A percentile compares a stretch with the other conserved stretches of the same genome.
These are phyloP conservation scores for Mortierella hygrophila DNA, from an alignment of 192 early-diverging fungal species.

Conservation along the genomic window DNA sequence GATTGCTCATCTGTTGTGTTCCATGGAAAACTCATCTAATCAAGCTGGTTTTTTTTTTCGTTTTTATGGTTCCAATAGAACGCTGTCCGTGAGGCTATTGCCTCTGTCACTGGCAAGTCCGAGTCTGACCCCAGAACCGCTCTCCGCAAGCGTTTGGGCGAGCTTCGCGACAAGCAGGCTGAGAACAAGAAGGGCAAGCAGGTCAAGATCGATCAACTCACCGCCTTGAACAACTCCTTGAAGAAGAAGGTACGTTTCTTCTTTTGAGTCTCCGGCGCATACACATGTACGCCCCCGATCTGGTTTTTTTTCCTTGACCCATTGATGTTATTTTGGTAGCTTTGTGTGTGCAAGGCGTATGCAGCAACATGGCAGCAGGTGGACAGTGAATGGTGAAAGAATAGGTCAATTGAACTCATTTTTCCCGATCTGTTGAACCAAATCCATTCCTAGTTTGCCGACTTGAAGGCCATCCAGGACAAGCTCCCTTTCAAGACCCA, in stretches of 20 bases:
- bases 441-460: slow-evolving; percentile 66
- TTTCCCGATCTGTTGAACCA: neutral
- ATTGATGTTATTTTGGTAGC: neutral
- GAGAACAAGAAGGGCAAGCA: slow-evolving; percentile 76
- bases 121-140: slow-evolving; percentile 47
- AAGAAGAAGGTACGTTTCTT: slow-evolving; percentile 77
- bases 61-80: slow-evolving; percentile 6
- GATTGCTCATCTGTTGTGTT: neutral
- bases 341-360: neutral
- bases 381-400: too few relatives aligned
- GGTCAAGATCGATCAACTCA: slow-evolving; percentile 81
- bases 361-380: neutral
- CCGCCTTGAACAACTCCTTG: slow-evolving; percentile 76
- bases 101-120: slow-evolving; percentile 38
- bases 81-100: slow-evolving; percentile 51
- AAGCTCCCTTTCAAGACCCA: slow-evolving; percentile 85
- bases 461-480: slow-evolving; percentile 79
- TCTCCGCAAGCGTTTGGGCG: slow-evolving; percentile 71
- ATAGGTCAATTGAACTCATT: neutral
- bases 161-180: slow-evolving; percentile 78
- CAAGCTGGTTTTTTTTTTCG: neutral
- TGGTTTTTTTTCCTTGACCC: neutral
- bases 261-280: neutral
- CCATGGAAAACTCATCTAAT: neutral
- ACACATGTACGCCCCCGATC: neutral